Base-by-base conservation (phyloP, 2,329 filamentous ascomycete genomes). In the Fusarium chuoi region DNA sequence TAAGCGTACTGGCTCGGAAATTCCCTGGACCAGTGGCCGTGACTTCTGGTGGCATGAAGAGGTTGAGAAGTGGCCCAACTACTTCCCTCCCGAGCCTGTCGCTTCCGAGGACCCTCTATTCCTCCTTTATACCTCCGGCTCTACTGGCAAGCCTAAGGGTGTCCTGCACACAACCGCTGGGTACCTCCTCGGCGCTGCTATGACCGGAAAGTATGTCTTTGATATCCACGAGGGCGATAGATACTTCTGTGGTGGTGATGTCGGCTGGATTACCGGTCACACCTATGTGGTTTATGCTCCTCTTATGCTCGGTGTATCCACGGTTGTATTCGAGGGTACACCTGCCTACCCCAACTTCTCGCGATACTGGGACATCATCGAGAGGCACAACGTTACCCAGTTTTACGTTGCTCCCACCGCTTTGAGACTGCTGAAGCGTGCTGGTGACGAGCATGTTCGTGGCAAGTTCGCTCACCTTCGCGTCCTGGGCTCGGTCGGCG, bases 21-120 rank as follows among this genome's bases (percentile, higher is more conserved):
- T 98, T 26, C 95, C 96, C 74, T 96, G 93, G 93, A 97, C 94
- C 59, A 85, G 90, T 76, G 95, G 94, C 75, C 92, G 96, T 79
- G 96, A 99, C 84, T 89, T 90, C 81, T 99, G 96, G 96, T 99
- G 96, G 96, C 95, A 98, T 84, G 96, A 98, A 86, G 96, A 98
- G 89, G 92, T 96, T 62, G 94, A 97, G 83, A 98, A 98, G 87
- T 98, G 94, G 90, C 96, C 96, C 73, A 89, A 91, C 78, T 98
- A 98, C 88, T 92, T 97, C 80, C 87, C 96, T 36, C 95, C 96
- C 17, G 95, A 97, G 87, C 85, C 91, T 75, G 93, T 99, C 89
- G 94, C 90, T 87, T 93, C 96, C 2, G 96, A 99, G 84, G 96
- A 99, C 81, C 96, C 96, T 65, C 90, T 99, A 14, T 99, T 98